These are phyloP conservation scores for Gossypium longicalyx DNA, from an alignment of 345 rosid species.

Conservation along the genomic window DNA sequence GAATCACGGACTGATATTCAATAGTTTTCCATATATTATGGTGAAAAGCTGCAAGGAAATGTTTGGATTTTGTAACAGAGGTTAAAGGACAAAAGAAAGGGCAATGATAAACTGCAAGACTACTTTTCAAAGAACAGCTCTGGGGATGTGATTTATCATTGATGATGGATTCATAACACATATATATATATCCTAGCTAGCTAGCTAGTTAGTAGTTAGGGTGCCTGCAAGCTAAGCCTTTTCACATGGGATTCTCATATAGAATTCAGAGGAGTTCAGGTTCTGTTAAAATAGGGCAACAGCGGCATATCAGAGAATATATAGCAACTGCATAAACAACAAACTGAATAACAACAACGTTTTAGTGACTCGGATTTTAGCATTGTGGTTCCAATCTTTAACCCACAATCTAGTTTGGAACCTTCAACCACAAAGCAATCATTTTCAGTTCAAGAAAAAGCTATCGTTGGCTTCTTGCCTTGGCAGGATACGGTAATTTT, in stretches of 20 bases:
- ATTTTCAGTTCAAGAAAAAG: background rate
- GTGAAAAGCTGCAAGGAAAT: background rate
- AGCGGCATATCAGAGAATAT: slow-evolving; percentile 27
- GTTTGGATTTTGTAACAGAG: background rate
- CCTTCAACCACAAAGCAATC: background rate
- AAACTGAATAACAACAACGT: slow-evolving; percentile 19
- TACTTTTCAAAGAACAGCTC: slow-evolving; percentile 23
- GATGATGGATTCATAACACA: slow-evolving; percentile 18
- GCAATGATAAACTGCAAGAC: slow-evolving; percentile 31
- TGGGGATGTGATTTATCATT: slow-evolving; percentile 17
- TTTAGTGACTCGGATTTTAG: background rate
- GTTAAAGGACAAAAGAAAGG: background rate
- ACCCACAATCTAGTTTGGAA: slow-evolving; percentile 16
- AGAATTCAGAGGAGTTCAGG: background rate
- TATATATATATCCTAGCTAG: background rate
- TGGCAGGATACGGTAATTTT: background rate
- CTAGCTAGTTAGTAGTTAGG: background rate
- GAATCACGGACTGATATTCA: no score
- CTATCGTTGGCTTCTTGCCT: no score
- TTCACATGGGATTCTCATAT: slow-evolving; percentile 22
- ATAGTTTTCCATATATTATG: background rate
- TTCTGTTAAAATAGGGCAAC: background rate
- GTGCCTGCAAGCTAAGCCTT: background rate
- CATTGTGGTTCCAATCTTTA: background rate
- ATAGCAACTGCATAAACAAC: slow-evolving; percentile 25